Conservation (phyloP, 495 filamentous ascomycete species). For the Friedmanniomyces simplex region DNA sequence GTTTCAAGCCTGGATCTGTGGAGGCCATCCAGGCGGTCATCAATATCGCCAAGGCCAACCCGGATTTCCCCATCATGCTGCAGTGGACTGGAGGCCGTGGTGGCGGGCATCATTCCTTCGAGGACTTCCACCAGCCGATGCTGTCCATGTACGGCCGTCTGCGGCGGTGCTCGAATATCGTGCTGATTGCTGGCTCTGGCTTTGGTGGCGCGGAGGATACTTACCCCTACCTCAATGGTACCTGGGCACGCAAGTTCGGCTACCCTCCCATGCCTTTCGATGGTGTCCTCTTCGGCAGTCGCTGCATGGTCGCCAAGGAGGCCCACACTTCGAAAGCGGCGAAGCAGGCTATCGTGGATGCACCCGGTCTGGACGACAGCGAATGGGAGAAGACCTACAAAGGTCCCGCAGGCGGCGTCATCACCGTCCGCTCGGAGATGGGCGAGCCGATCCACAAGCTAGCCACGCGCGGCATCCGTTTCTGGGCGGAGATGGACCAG, state of each 20-base stretch:
- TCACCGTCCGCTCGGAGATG: conserved; percentile 98
- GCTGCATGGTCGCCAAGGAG: conserved; percentile 92
- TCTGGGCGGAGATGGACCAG: conserved; percentile 97
- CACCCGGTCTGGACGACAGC: conserved; percentile 72
- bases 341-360: conserved; percentile 91
- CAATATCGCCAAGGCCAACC: conserved; percentile 86
- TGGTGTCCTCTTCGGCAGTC: conserved; percentile 79
- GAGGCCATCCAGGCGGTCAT: conserved; percentile 85
- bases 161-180: conserved; percentile 69
- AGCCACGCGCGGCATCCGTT: conserved; percentile 82
- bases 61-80: conserved; percentile 76
- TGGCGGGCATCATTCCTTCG: conserved; percentile 89
- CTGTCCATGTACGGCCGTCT: conserved; percentile 84
- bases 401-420: conserved; percentile 78
- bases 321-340: conserved; percentile 85
- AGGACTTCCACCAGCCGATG: conserved; percentile 90
- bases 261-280: conserved; percentile 93
- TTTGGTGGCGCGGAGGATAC: conserved; percentile 88
- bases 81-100: conserved; percentile 95
- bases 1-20: conserved; percentile 87
- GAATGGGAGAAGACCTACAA: conserved; percentile 98
- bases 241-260: conserved; percentile 73
- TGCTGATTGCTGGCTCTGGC: conserved; percentile 81
- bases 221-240: conserved; percentile 83
- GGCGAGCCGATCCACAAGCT: conserved; percentile 98